Evolutionary conservation across 768 basidiomycete species (phyloP).

Genomic region (Panus rudis): DNA sequence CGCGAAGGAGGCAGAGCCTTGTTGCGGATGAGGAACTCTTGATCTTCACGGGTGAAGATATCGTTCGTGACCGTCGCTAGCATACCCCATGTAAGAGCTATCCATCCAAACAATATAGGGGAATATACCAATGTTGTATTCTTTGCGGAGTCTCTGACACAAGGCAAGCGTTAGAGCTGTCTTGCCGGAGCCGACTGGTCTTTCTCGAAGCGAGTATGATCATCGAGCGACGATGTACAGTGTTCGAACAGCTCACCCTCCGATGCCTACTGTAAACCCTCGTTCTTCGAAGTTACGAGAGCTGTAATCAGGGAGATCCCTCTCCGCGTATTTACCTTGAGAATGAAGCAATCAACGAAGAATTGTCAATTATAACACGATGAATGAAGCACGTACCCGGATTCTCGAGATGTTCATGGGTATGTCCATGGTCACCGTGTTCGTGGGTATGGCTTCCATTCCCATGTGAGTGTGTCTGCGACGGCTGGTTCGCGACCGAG

Average conservation of each 20-base stretch:
- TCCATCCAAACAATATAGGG: not conserved
- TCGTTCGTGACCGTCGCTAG: slow-evolving; percentile 97
- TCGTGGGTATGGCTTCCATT: slow-evolving; percentile 40
- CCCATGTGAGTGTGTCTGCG: slow-evolving; percentile 47
- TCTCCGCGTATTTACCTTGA: slow-evolving; percentile 83
- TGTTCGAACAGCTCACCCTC: slow-evolving; percentile 63
- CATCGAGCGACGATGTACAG: not conserved
- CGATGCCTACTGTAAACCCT: slow-evolving; percentile 97
- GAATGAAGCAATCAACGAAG: not conserved
- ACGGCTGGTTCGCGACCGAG: slow-evolving; percentile 21
- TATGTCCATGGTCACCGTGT: slow-evolving; percentile 82
- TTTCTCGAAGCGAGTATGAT: slow-evolving; percentile 22
- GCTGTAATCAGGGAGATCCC: slow-evolving; percentile 87
- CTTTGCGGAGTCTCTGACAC: slow-evolving; percentile 70
- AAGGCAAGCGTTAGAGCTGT: slow-evolving; percentile 90
- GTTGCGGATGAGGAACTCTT: slow-evolving; percentile 94
- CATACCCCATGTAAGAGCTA: not conserved
- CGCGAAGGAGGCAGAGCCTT: slow-evolving; percentile 77
- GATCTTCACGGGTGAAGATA: slow-evolving; percentile 97
- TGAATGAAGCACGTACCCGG: slow-evolving; percentile 51
- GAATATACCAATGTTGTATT: slow-evolving; percentile 83
- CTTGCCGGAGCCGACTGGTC: slow-evolving; percentile 97
- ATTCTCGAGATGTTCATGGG: slow-evolving; percentile 88
- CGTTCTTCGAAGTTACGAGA: slow-evolving; percentile 82
- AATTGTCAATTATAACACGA: not conserved